Percentiles rank a stretch among this genome's conserved stretches.
Evolutionary conservation across 2,329 filamentous ascomycete species (phyloP).

Genomic region (Apiospora malaysiana): DNA sequence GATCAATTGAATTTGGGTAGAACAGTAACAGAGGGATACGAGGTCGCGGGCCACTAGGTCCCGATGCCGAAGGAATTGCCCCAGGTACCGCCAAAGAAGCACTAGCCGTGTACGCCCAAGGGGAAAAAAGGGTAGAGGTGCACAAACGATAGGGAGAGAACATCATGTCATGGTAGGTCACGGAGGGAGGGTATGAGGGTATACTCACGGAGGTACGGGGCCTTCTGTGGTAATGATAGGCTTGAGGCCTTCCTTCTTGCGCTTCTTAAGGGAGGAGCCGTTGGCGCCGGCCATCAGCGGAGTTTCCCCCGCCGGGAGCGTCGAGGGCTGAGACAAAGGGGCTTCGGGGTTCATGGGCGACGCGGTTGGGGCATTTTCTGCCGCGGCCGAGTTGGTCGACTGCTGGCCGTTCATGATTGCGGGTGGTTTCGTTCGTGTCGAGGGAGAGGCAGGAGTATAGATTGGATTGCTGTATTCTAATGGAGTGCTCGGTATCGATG

Average conservation of each 20-base stretch:
- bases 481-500: conserved; percentile 8
- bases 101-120: neutral
- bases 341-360: conserved; percentile 12
- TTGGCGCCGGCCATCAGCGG: conserved; percentile 43
- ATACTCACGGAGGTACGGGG: conserved; percentile 46
- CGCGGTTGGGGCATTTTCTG: neutral
- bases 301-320: conserved; percentile 20
- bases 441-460: neutral
- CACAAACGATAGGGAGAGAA: conserved; percentile 30
- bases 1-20: neutral
- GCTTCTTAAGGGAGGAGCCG: conserved; percentile 64
- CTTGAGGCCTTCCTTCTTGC: conserved; percentile 76
- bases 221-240: conserved; percentile 77
- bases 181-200: conserved; percentile 17
- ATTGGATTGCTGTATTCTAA: neutral
- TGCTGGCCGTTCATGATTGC: conserved; percentile 8
- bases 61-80: neutral
- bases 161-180: conserved; percentile 33
- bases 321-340: conserved; percentile 15
- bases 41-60: conserved; percentile 1
- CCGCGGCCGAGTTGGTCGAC: conserved; percentile 2
- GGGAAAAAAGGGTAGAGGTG: conserved; percentile 19
- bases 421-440: too few relatives aligned
- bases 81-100: neutral
- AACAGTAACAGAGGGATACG: neutral